These are phyloP conservation scores for Penicillium janthinellum DNA, from an alignment of 2,329 filamentous ascomycete species.

Conservation along the genomic window DNA sequence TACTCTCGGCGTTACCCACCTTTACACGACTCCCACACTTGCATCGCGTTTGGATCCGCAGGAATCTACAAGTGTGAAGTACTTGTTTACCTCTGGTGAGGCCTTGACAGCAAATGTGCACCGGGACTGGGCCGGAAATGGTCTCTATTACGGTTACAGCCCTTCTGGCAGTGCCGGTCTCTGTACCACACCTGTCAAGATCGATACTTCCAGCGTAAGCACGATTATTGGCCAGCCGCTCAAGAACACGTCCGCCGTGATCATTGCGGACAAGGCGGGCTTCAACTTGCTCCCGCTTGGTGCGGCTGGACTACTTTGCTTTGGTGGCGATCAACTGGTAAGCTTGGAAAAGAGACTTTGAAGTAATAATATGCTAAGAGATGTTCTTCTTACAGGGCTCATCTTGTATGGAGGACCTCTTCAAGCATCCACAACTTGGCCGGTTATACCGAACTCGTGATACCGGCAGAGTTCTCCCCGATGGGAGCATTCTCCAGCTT, in stretches of 20 bases:
- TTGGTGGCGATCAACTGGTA: constrained; percentile 80
- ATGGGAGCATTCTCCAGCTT: constrained; percentile 72
- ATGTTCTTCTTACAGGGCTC: constrained; percentile 1
- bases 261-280: constrained; percentile 51
- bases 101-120: constrained; percentile 73
- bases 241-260: constrained; percentile 73
- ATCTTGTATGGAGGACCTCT: constrained; percentile 66
- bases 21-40: constrained; percentile 84
- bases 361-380: not conserved
- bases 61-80: constrained; percentile 70
- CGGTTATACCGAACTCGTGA: constrained; percentile 82
- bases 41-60: constrained; percentile 70
- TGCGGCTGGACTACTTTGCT: constrained; percentile 79
- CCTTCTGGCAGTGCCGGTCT: constrained; percentile 62
- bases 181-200: constrained; percentile 69
- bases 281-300: constrained; percentile 66
- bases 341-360: constrained; percentile 9
- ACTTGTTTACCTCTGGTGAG: constrained; percentile 81
- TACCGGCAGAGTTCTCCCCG: constrained; percentile 73
- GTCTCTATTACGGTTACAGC: constrained; percentile 65
- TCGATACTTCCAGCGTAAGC: constrained; percentile 60
- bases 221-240: constrained; percentile 77
- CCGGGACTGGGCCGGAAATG: constrained; percentile 65
- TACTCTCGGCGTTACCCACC: constrained; percentile 68
- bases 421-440: constrained; percentile 68